Percentiles rank a stretch among this genome's conserved stretches.
These are phyloP conservation scores for Sutorius eximius DNA, from an alignment of 1,284 basidiomycete species.

Conservation along the genomic window DNA sequence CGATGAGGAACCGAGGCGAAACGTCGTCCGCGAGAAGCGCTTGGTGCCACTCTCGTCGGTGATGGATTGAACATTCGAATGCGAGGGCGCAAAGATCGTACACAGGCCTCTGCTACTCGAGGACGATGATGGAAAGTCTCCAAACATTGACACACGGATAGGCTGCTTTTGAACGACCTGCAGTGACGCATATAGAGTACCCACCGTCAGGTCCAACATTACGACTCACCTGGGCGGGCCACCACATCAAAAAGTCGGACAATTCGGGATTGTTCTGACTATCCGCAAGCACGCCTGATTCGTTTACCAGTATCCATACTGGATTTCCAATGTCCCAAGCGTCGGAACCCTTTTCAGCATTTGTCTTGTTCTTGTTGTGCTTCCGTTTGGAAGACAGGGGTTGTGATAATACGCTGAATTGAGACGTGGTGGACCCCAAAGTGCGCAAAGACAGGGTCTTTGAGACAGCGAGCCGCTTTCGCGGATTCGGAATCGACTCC, in stretches of 20 bases:
- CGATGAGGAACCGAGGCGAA: constrained; percentile 26
- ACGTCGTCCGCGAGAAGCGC: constrained; percentile 30
- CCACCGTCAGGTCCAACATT: not conserved
- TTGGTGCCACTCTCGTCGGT: constrained; percentile 23
- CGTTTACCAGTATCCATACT: constrained; percentile 44
- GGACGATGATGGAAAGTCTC: constrained; percentile 30
- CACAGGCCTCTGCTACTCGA: constrained; percentile 25
- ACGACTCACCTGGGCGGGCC: constrained; percentile 48
- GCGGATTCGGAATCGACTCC: not conserved
- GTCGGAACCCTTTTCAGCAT: constrained; percentile 13
- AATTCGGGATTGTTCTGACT: constrained; percentile 3
- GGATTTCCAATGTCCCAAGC: constrained; percentile 33
- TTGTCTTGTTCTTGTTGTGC: constrained; percentile 14
- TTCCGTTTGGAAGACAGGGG: constrained; percentile 25
- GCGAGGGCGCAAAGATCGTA: constrained; percentile 30
- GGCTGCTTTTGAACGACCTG: constrained; percentile 31
- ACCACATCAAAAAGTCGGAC: constrained; percentile 43
- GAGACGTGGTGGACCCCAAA: constrained; percentile 10
- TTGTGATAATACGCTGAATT: constrained; percentile 16
- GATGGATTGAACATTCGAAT: constrained; percentile 16
- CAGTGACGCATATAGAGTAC: constrained; percentile 9
- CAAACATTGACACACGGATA: constrained; percentile 33
- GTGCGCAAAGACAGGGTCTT: constrained; percentile 17
- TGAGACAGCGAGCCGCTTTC: constrained; percentile 8
- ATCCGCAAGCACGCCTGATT: constrained; percentile 33